Evolutionary conservation across 2,329 filamentous ascomycete genomes (phyloP).

Genomic region (Didymella glomerata): DNA sequence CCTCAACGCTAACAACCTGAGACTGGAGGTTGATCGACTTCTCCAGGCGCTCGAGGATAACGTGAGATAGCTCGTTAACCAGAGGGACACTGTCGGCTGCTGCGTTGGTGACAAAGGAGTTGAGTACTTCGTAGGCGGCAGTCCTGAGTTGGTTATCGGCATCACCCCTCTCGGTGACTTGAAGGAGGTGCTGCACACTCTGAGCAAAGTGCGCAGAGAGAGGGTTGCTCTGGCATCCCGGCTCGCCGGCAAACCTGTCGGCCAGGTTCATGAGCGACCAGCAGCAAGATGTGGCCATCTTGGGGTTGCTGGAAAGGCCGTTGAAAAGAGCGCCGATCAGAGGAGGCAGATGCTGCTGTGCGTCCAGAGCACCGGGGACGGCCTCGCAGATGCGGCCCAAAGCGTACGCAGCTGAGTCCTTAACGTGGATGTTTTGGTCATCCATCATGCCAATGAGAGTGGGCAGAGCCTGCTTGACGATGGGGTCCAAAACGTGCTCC

Average conservation of each 20-base stretch:
- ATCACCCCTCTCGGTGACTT: slow-evolving; percentile 83
- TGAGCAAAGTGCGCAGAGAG: slow-evolving; percentile 93
- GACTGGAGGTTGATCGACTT: slow-evolving; percentile 87
- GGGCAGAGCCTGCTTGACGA: slow-evolving; percentile 93
- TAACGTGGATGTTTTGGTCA: slow-evolving; percentile 86
- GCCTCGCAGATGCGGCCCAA: slow-evolving; percentile 95
- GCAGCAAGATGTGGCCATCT: slow-evolving; percentile 98
- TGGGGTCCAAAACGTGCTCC: slow-evolving; percentile 86
- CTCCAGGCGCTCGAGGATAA: slow-evolving; percentile 90
- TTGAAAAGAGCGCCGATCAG: slow-evolving; percentile 89
- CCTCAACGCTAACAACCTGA: slow-evolving; percentile 96
- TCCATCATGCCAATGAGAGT: slow-evolving; percentile 94
- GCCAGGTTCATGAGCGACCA: slow-evolving; percentile 99
- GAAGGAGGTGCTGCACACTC: slow-evolving; percentile 84
- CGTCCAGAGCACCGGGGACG: slow-evolving; percentile 90
- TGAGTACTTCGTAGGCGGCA: slow-evolving; percentile 95
- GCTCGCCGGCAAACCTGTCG: slow-evolving; percentile 90
- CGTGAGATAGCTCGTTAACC: slow-evolving; percentile 82
- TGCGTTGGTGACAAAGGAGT: slow-evolving; percentile 90
- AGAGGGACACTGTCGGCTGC: slow-evolving; percentile 84
- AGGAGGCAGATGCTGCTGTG: slow-evolving; percentile 79
- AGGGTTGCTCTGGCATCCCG: slow-evolving; percentile 79
- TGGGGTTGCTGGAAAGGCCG: slow-evolving; percentile 87
- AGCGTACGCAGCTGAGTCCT: slow-evolving; percentile 95
- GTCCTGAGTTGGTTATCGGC: slow-evolving; percentile 90